phyloP scores from a whole-genome alignment of 129 eudicot genomes.

The Solidago caesia region DNA sequence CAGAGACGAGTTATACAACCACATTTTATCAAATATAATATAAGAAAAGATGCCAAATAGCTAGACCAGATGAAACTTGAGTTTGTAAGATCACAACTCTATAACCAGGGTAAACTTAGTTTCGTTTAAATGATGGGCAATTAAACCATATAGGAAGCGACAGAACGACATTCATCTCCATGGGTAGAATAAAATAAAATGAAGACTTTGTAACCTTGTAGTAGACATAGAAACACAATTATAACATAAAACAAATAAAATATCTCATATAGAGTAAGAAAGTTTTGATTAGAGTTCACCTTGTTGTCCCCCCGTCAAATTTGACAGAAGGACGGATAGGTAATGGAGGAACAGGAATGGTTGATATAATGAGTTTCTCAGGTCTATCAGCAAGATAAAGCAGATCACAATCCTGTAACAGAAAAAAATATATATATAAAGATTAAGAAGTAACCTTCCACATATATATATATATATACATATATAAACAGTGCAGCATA shows the following conservation, averaged over 20 bases:
- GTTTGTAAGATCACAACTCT: conserved; percentile 1
- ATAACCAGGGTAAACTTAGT: neutral
- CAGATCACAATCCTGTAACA: conserved; percentile 81
- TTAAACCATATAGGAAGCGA: neutral
- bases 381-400: conserved; percentile 88
- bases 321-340: conserved; percentile 87
- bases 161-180: neutral
- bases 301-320: conserved; percentile 76
- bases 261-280: neutral
- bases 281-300: conserved; percentile 38
- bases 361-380: conserved; percentile 68
- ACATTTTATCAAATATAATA: neutral
- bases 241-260: neutral
- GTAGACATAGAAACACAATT: neutral
- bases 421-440: neutral
- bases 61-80: conserved; percentile 6
- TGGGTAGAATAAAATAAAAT: neutral
- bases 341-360: conserved; percentile 73
- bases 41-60: neutral
- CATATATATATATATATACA: neutral
- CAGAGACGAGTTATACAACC: too few species aligned
- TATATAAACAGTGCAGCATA: conserved; percentile 11
- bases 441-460: neutral
- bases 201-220: neutral
- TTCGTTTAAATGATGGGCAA: neutral